Conservation (phyloP, 1,139 yeast genomes). For the Meyerozyma elateridarum region DNA sequence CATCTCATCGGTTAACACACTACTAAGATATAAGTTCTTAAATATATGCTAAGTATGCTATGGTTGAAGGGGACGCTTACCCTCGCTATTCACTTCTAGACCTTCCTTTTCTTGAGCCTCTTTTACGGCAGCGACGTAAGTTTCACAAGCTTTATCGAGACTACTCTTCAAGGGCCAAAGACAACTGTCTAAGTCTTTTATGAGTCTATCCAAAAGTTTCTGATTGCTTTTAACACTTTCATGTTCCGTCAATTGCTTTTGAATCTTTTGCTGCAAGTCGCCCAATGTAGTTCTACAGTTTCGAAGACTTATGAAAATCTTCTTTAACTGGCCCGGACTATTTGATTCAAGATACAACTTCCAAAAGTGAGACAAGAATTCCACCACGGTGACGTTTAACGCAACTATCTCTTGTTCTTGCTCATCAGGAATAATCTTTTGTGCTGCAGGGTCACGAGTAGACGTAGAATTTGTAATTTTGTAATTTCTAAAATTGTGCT, state of each 20-base stretch:
- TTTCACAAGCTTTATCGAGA: conserved; percentile 22
- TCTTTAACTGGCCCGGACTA: conserved; percentile 37
- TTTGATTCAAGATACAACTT: conserved; percentile 31
- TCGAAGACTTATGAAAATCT: conserved; percentile 32
- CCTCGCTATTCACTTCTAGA: conserved; percentile 8
- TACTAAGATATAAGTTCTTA: not conserved
- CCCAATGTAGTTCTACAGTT: conserved; percentile 25
- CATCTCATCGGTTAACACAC: not conserved
- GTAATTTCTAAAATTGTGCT: conserved; percentile 52
- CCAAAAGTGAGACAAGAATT: conserved; percentile 46
- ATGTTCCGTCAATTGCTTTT: not conserved
- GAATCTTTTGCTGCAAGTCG: conserved; percentile 19
- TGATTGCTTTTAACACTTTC: conserved; percentile 18
- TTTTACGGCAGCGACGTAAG: conserved; percentile 27
- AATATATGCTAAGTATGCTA: conserved; percentile 2
- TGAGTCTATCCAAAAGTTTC: conserved; percentile 30
- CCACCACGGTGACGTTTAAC: conserved; percentile 37
- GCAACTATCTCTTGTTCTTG: conserved; percentile 33
- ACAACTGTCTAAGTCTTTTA: conserved; percentile 30
- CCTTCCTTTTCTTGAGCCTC: conserved; percentile 13
- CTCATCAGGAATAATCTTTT: conserved; percentile 23
- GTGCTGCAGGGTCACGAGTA: not conserved
- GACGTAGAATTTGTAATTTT: conserved; percentile 12
- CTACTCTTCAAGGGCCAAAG: conserved; percentile 13
- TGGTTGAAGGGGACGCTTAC: conserved; percentile 6